Base-by-base conservation (phyloP, 257 asterid genomes). In the Leptodermis oblonga region DNA sequence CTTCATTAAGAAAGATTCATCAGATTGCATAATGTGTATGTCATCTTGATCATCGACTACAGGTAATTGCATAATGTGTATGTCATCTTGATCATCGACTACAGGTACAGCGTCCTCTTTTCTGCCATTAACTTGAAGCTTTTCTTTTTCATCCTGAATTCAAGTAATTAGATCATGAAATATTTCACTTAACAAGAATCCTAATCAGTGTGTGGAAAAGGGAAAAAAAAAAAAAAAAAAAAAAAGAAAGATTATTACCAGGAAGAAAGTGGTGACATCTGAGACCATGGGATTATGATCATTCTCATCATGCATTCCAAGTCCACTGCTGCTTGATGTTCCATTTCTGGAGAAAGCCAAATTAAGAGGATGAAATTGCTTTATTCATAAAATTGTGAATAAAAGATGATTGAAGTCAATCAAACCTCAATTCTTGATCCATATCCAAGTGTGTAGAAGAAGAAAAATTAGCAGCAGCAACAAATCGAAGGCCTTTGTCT, bases 61-160 rank as follows among this genome's bases (percentile, higher is more conserved):
- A 18, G 49, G 65, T n/a, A n/a, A 41, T 23, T 56, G 73, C 55
- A 10, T 30, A 56, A 13, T 8, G 42, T 2, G 74, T 37, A 39
- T 10, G 23, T 28, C 36, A 31, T 60, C 51, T 45, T 60, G 26
- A 33, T 3, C 60, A 42, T 45, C 74, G 43, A 17, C 22, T 41
- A 23, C 15, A 18, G 49, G 65, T n/a, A n/a, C n/a, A n/a, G n/a
- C n/a, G 10, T 25, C 73, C 51, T 49, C 65, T 55, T 62, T 73
- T 45, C 31, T 74, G 34, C 63, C 79, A 65, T 65, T 42, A 39
- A 67, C 67, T 36, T 78, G 76, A 51, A 51, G 49, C 37, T 45
- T 63, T 33, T 46, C 70, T 65, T 75, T 73, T 76, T 65, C 83
- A 65, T 77, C 86, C 96, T 86, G 78, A 25, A 77, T 39, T 70